Base-by-base conservation (phyloP, 2,329 filamentous ascomycete genomes). In the Microcera coccophila region DNA sequence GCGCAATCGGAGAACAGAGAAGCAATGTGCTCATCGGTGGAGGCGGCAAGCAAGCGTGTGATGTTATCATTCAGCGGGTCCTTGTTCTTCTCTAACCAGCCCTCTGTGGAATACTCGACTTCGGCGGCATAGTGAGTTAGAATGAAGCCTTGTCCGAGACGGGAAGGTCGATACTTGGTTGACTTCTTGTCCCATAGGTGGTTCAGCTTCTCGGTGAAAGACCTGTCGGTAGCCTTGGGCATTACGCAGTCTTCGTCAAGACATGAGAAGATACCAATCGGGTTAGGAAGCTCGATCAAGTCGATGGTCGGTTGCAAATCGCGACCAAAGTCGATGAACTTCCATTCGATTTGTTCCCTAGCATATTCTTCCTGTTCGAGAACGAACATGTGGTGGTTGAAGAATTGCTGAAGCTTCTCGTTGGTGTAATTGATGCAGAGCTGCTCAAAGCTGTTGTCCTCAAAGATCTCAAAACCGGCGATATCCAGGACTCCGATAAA, bases 311-410 rank as follows among this genome's bases (percentile, higher is more conserved):
- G 93, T 63, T 98, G 94, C 19, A 98, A 74, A 61, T 98, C 93
- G 48, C 90, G 90, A 15, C 93, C 93, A 62, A 98, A 98, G 66
- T 98, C 93, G 61, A 98, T 98, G 63, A 98, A 98, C 61, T 97
- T 90, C 93, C 93, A 98, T 68, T 98, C 93, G 55, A 98, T 98
- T 65, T 96, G 88, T 63, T 98, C 93, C 36, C 91, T 77, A 8
- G 93, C 90, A 64, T 98, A 98, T 64, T 98, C 93, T 65, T 98
- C 93, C 61, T 98, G 93, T 63, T 98, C 93, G 7, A 98, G 75
- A 9, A 98, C 93, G 61, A 98, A 98, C 93, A 98, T 98, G 72
- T 98, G 94, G 63, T 98, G 93, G 60, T 98, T 98, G 78, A 98
- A 98, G 66, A 98, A 98, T 56, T 98, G 93, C 61, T 98, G 93